Conservation (phyloP, 2,329 filamentous ascomycete genomes). For the Coniella vitis region DNA sequence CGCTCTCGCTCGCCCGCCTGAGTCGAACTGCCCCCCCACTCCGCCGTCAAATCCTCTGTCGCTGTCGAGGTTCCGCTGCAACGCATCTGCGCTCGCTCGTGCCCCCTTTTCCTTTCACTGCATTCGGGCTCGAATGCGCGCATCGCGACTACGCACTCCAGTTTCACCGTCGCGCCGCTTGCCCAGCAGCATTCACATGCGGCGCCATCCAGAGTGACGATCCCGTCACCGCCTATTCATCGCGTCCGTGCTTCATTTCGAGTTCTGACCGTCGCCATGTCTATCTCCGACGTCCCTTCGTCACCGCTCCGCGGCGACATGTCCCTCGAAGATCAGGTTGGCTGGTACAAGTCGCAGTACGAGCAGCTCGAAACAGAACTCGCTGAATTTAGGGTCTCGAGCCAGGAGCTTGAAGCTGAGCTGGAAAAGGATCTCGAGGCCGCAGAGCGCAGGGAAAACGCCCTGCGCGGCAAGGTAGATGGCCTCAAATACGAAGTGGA, state of each 20-base stretch:
- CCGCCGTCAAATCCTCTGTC: too few species aligned
- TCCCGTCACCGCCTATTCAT: constrained; percentile 9
- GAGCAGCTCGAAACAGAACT: constrained; percentile 87
- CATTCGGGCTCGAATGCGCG: constrained; percentile 7
- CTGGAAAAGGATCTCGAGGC: constrained; percentile 94
- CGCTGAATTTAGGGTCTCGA: constrained; percentile 87
- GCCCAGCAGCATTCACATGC: constrained; percentile 13
- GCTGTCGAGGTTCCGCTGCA: background rate
- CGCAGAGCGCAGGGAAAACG: constrained; percentile 85
- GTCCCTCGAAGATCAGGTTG: constrained; percentile 65
- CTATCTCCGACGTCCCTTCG: constrained; percentile 47
- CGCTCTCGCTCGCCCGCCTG: too few species aligned
- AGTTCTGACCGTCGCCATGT: constrained; percentile 32
- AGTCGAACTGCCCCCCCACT: background rate
- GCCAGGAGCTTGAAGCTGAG: constrained; percentile 88
- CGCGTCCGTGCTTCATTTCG: background rate
- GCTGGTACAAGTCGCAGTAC: constrained; percentile 95
- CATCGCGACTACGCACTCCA: background rate
- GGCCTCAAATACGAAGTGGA: constrained; percentile 81
- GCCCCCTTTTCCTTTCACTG: constrained; percentile 4
- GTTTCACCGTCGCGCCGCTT: background rate
- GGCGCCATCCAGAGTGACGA: constrained; percentile 13
- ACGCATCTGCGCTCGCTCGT: constrained; percentile 1
- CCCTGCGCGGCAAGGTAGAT: constrained; percentile 82
- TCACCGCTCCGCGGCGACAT: constrained; percentile 52